Evolutionary conservation across 2,329 filamentous ascomycete genomes (phyloP), one percentile per base, ranked within the genome.

Genomic region (Parastagonospora avenae): DNA sequence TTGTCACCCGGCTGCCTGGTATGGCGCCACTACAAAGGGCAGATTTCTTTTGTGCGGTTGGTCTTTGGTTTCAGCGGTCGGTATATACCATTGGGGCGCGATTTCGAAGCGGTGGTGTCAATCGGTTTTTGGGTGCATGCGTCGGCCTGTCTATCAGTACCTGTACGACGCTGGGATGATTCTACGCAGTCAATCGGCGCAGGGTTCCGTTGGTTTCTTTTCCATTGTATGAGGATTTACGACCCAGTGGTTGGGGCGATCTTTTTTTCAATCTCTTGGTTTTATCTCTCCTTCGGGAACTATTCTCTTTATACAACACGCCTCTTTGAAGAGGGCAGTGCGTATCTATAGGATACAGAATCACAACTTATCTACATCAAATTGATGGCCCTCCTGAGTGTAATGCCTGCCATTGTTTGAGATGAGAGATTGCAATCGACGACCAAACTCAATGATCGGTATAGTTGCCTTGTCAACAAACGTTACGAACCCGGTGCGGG

Each of bases 101-200:
- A 65, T 62, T 70, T 68, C 66, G 69, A 71, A 73, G 70, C 70
- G 68, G 63, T 56, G 70, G 70, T 73, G 71, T 72, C 67, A 59
- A 59, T 55, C 62, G 59, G 62, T 63, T 65, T 66, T 60, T 60
- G 50, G 68, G 60, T 67, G 68, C 68, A 71, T 72, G 59, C 58
- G 59, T 60, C 55, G 55, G 65, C 56, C 59, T 66, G 64, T 68
- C 64, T 70, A 43, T 59, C 57, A 62, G 62, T 62, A 66, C 19
- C 63, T 74, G 70, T 73, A 74, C 66, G 66, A 74, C 68, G 63
- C 70, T 74, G 67, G 68, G 64, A 74, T 69, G 72, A 73, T 66
- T 66, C 66, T 71, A 70, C 63, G 64, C 64, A 64, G 59, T 66
- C 63, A 60, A 56, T 60, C 58, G 60, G 62, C 62, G 63, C 60